These are phyloP conservation scores for Cucumis variabilis DNA, from an alignment of 331 rosid species.

Conservation along the genomic window DNA sequence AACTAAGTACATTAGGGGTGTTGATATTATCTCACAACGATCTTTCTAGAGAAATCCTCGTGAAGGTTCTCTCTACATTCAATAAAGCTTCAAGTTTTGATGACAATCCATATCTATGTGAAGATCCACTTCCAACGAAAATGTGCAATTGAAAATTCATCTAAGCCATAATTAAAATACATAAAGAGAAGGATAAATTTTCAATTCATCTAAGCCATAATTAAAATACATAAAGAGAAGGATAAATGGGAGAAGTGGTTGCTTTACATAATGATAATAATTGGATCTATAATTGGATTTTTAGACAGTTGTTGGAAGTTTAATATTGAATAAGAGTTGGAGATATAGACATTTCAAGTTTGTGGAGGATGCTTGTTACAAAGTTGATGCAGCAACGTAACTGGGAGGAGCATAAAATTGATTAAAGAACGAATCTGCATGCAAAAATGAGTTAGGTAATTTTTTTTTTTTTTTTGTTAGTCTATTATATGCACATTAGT, in stretches of 20 bases:
- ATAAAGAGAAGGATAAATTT: neutral
- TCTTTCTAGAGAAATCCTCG: too few species aligned
- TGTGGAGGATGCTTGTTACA: neutral
- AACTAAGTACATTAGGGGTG: too few species aligned
- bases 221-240: too few species aligned
- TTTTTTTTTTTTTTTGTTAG: too few species aligned
- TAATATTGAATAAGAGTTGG: constrained; percentile 29
- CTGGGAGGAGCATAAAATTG: neutral
- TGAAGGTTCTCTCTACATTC: too few species aligned
- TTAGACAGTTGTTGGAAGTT: constrained; percentile 18
- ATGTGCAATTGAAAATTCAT: neutral
- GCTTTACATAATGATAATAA: neutral
- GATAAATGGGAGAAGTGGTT: too few species aligned
- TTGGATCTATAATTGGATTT: constrained; percentile 37
- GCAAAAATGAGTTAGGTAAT: neutral
- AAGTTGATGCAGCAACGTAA: neutral
- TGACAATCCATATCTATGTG: too few species aligned
- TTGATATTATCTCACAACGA: too few species aligned
- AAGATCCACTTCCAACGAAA: neutral
- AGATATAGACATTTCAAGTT: constrained; percentile 25
- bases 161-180: neutral
- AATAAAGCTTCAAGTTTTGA: too few species aligned
- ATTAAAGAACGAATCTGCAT: neutral
- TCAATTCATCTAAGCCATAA: too few species aligned
- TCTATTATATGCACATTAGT: too few species aligned